Conservation (phyloP, 2,329 filamentous ascomycete species). For the Penicillium occitanis region DNA sequence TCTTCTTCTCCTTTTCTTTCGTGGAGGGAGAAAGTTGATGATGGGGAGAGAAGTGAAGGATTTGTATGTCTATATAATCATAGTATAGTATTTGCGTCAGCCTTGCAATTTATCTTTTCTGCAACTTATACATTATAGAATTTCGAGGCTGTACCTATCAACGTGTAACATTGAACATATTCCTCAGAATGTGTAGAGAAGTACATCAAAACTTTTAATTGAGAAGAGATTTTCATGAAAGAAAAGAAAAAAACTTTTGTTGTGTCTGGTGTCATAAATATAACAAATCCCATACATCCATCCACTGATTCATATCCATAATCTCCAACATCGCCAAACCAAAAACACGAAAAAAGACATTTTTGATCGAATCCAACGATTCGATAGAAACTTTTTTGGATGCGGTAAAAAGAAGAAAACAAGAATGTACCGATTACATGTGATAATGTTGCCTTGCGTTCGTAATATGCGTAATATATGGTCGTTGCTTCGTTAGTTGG, state of each 20-base stretch:
- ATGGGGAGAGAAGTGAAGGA: not conserved
- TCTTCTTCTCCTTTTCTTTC: not conserved
- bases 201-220: not conserved
- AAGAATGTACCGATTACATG: not conserved
- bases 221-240: not conserved
- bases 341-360: not conserved
- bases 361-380: not conserved
- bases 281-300: conserved; percentile 2
- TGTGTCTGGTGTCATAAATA: not conserved
- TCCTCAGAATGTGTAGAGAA: too few species aligned
- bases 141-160: too few species aligned
- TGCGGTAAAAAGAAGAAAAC: not conserved
- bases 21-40: too few species aligned
- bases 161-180: too few species aligned
- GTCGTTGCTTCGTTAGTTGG: conserved; percentile 7
- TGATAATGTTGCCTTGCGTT: conserved; percentile 1
- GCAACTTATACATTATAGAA: not conserved
- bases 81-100: not conserved
- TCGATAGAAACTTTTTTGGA: not conserved
- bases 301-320: not conserved
- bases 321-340: conserved; percentile 1
- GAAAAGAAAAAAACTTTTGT: conserved; percentile 1
- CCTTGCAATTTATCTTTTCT: not conserved
- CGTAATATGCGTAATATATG: conserved; percentile 1
- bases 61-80: not conserved